phyloP scores from a whole-genome alignment of 306 rosid genomes.

The Pterocarpus santalinus region DNA sequence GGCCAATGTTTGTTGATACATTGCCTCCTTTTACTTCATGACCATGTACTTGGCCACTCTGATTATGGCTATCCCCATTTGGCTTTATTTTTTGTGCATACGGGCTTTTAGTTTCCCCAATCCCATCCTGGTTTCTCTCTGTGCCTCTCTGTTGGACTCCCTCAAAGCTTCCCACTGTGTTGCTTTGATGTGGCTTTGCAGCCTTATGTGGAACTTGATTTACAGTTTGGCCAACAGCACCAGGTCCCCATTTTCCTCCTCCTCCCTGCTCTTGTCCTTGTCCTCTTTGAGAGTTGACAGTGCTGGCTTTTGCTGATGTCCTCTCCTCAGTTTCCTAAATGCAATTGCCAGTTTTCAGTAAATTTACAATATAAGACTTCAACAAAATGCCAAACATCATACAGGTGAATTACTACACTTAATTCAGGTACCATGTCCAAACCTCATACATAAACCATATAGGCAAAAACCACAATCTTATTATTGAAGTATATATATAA shows the following conservation, averaged over 20 bases:
- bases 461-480: no score
- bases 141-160: conserved; percentile 1
- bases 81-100: no score
- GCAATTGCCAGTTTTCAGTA: not conserved
- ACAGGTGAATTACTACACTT: no score
- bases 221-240: not conserved
- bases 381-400: not conserved
- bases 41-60: not conserved
- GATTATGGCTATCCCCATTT: not conserved
- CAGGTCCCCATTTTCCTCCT: not conserved
- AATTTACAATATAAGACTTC: not conserved
- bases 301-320: conserved; percentile 16
- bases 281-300: conserved; percentile 30
- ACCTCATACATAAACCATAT: not conserved
- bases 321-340: conserved; percentile 27
- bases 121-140: not conserved
- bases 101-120: no score
- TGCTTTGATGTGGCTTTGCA: not conserved
- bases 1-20: not conserved
- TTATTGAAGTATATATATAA: not conserved
- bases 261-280: not conserved
- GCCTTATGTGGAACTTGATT: not conserved
- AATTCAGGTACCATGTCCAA: not conserved
- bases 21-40: not conserved
- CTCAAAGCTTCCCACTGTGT: not conserved